Percentiles rank a stretch among this genome's conserved stretches.
phyloP scores from a whole-genome alignment of 345 rosid species.

The Linum tenue region DNA sequence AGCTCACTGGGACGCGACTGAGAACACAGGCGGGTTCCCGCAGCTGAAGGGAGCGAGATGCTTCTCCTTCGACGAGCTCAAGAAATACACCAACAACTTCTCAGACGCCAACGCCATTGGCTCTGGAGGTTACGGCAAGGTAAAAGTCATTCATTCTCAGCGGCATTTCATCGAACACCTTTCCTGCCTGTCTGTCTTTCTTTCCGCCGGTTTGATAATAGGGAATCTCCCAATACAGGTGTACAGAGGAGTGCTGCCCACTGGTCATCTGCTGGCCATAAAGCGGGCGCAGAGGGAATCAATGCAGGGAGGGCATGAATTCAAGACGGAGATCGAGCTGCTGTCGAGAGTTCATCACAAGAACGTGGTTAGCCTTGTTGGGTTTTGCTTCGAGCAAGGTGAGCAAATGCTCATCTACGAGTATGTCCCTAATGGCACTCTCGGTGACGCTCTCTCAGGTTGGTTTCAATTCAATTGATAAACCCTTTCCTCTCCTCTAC shows the following conservation, averaged over 20 bases:
- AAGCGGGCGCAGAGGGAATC: conserved; percentile 84
- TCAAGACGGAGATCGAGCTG: conserved; percentile 84
- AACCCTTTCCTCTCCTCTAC: background rate
- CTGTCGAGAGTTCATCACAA: conserved; percentile 84
- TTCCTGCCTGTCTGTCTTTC: background rate
- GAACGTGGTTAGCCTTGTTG: conserved; percentile 59
- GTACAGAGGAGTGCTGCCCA: conserved; percentile 53
- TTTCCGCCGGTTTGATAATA: no score
- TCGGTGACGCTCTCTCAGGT: conserved; percentile 68
- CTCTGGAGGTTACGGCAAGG: conserved; percentile 93
- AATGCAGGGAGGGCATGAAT: conserved; percentile 68
- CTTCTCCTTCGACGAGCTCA: conserved; percentile 67
- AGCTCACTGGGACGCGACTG: conserved; percentile 61
- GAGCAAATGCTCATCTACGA: conserved; percentile 79
- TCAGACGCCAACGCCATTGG: conserved; percentile 62
- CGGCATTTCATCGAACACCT: background rate
- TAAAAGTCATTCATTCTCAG: background rate
- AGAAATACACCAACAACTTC: conserved; percentile 56
- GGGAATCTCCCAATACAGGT: conserved; percentile 31
- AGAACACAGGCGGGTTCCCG: conserved; percentile 51
- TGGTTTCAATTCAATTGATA: no score
- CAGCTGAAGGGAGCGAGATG: conserved; percentile 68
- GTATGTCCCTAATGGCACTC: conserved; percentile 55
- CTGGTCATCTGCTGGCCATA: conserved; percentile 52
- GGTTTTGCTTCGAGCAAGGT: conserved; percentile 60